phyloP scores from a whole-genome alignment of 148 eudicot species.

The Silene conica region DNA sequence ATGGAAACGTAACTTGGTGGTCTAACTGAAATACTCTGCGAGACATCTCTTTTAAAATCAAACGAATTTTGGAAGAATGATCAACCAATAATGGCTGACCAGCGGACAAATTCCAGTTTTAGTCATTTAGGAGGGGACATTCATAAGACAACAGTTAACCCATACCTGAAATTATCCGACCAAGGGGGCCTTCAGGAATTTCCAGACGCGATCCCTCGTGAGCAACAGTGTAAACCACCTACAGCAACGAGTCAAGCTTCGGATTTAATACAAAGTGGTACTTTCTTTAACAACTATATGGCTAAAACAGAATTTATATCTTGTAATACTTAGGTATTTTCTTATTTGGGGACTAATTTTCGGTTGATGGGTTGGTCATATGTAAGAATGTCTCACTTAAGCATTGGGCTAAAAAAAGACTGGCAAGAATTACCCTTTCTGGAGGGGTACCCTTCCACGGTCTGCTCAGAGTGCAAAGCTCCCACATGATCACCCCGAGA shows the following conservation, averaged over 20 bases:
- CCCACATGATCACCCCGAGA: conserved; percentile 98
- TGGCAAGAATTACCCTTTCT: conserved; percentile 54
- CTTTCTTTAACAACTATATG: neutral
- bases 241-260: conserved; percentile 11
- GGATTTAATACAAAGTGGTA: neutral
- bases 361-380: neutral
- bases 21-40: no score
- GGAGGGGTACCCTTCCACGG: conserved; percentile 94
- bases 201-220: conserved; percentile 71
- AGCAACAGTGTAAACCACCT: conserved; percentile 91
- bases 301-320: neutral
- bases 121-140: neutral
- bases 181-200: conserved; percentile 88
- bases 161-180: conserved; percentile 74
- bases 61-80: no score
- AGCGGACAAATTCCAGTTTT: no score
- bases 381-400: neutral
- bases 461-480: conserved; percentile 50
- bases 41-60: no score
- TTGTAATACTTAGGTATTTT: neutral
- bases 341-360: neutral
- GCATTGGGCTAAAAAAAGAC: neutral
- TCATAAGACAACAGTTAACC: neutral
- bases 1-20: no score
- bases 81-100: no score